phyloP scores from a whole-genome alignment of 352 stramenopile species.

The Proteromonas lacertae region DNA sequence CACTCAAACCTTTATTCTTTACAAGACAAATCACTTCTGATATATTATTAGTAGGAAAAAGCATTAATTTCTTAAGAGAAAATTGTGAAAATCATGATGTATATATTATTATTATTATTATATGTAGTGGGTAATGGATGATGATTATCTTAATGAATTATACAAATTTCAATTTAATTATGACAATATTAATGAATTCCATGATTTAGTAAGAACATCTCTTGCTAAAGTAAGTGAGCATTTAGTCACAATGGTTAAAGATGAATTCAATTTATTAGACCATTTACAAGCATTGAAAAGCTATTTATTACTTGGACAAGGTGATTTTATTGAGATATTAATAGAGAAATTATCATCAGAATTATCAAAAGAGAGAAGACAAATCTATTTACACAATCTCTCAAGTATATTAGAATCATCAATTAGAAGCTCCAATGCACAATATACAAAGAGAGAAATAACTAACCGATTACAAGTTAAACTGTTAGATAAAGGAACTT shows the following conservation, averaged over 20 bases:
- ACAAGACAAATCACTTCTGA: no score
- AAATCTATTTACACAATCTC: slow-evolving; percentile 74
- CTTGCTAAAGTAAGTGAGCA: no score
- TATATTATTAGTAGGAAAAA: no score
- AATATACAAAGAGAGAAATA: slow-evolving; percentile 30
- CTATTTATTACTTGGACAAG: slow-evolving; percentile 89
- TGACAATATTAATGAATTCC: no score
- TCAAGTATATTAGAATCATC: slow-evolving; percentile 62
- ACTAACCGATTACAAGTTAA: slow-evolving; percentile 57
- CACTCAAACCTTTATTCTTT: no score
- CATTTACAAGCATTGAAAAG: slow-evolving; percentile 79
- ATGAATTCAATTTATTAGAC: slow-evolving; percentile 57
- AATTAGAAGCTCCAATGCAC: slow-evolving; percentile 67
- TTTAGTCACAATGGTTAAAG: slow-evolving; percentile 33
- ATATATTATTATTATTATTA: no score
- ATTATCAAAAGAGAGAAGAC: slow-evolving; percentile 36
- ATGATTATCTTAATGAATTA: no score
- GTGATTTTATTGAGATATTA: slow-evolving; percentile 87
- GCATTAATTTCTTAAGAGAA: no score
- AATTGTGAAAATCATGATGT: no score
- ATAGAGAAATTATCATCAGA: slow-evolving; percentile 50
- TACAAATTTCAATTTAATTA: no score
- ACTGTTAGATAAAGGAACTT: slow-evolving; percentile 20
- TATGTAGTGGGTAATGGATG: no score
- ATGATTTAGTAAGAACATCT: no score